These are phyloP conservation scores for Phytopythium chamaehyphon DNA, from an alignment of 352 stramenopile species.

Conservation along the genomic window DNA sequence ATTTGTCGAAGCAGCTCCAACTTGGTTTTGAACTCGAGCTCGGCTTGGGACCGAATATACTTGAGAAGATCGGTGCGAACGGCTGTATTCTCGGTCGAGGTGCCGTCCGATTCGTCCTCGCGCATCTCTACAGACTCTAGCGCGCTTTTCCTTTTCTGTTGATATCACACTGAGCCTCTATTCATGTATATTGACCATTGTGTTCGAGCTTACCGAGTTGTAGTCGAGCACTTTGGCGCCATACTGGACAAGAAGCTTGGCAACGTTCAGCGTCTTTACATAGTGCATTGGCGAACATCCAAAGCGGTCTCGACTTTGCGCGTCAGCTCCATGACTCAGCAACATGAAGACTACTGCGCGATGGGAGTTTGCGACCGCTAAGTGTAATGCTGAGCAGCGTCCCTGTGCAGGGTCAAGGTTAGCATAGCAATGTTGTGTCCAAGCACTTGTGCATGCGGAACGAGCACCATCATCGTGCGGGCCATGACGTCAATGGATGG, in stretches of 20 bases:
- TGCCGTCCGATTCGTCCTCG: neutral
- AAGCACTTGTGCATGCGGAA: neutral
- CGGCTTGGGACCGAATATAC: constrained; percentile 36
- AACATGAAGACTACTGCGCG: constrained; percentile 63
- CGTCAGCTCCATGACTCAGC: constrained; percentile 60
- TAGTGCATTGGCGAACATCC: constrained; percentile 68
- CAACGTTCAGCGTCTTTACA: constrained; percentile 54
- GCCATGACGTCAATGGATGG: constrained; percentile 47
- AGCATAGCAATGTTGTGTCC: neutral
- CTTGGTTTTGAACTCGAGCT: constrained; percentile 58
- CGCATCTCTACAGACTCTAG: constrained; percentile 28
- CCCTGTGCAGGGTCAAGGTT: constrained; percentile 22
- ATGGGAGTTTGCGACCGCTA: constrained; percentile 55
- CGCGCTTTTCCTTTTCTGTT: constrained; percentile 56
- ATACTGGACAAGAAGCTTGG: constrained; percentile 62
- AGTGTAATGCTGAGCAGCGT: constrained; percentile 49
- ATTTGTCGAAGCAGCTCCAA: constrained; percentile 33
- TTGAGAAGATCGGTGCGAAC: constrained; percentile 27
- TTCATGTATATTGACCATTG: neutral
- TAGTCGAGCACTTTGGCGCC: constrained; percentile 52
- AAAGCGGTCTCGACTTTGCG: constrained; percentile 51
- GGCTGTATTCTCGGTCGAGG: neutral
- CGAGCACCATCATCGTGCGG: constrained; percentile 57
- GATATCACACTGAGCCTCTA: neutral
- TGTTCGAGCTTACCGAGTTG: constrained; percentile 30